phyloP scores from a whole-genome alignment of 495 filamentous ascomycete genomes.

The Copromyces sp. region DNA sequence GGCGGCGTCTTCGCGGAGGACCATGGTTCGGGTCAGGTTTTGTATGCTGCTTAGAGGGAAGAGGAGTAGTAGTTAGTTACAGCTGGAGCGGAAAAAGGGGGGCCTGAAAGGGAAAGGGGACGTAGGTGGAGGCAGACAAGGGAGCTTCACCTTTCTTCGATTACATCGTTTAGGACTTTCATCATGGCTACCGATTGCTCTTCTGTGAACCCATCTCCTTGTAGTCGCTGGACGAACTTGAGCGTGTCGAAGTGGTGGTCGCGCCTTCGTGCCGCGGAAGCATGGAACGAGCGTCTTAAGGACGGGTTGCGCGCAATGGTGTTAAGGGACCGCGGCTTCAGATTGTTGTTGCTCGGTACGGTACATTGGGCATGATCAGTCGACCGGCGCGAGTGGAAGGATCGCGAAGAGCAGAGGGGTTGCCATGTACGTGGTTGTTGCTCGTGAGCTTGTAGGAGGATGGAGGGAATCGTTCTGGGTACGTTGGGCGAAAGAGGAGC shows the following conservation, averaged over 20 bases:
- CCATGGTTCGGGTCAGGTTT: slow-evolving; percentile 97
- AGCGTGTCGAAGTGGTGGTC: slow-evolving; percentile 99
- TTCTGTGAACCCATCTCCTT: slow-evolving; percentile 89
- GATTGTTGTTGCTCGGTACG: not conserved
- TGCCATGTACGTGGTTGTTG: slow-evolving; percentile 2
- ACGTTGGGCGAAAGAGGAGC: slow-evolving; percentile 9
- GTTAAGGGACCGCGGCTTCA: not conserved
- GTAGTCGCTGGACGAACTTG: slow-evolving; percentile 86
- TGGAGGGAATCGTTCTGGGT: not conserved
- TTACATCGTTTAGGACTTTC: slow-evolving; percentile 92
- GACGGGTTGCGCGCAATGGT: slow-evolving; percentile 15
- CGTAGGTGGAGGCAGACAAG: not conserved
- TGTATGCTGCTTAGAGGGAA: slow-evolving; percentile 54
- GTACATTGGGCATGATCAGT: not conserved
- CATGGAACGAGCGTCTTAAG: slow-evolving; percentile 54
- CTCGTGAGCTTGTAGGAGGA: not conserved
- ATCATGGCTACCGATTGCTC: slow-evolving; percentile 94
- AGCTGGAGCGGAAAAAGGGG: not conserved
- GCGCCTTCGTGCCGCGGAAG: slow-evolving; percentile 45
- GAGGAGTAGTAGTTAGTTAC: not conserved
- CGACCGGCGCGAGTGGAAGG: slow-evolving; percentile 4
- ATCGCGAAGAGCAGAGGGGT: not conserved
- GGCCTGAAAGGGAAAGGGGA: not conserved
- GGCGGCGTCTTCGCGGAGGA: slow-evolving; percentile 83
- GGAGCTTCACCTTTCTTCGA: slow-evolving; percentile 66